Evolutionary conservation across 225 moss, liverwort and hornwort species (phyloP).

Genomic region (Sphagnum contortum): DNA sequence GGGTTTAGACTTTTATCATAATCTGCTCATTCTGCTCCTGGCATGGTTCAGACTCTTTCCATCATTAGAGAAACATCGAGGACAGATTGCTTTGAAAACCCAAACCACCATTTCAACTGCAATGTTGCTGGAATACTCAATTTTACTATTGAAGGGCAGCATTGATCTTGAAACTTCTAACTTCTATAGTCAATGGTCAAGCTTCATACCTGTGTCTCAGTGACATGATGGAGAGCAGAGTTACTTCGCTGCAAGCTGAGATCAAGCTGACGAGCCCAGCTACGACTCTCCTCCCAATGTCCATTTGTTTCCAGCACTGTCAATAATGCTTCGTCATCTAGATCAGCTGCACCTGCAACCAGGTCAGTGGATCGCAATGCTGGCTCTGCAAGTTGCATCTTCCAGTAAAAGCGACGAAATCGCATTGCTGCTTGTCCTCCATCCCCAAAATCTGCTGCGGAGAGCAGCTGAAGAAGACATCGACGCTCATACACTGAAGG

Average conservation of each 20-base stretch:
- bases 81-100: too few relatives aligned
- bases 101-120: too few relatives aligned
- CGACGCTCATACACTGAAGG: conserved; percentile 89
- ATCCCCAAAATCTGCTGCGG: conserved; percentile 94
- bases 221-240: conserved; percentile 87
- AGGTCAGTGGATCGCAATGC: conserved; percentile 54
- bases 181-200: too few relatives aligned
- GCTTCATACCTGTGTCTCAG: conserved; percentile 62
- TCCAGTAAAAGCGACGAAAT: conserved; percentile 85
- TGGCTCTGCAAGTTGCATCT: conserved; percentile 93
- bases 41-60: too few relatives aligned
- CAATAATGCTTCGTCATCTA: conserved; percentile 83
- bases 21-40: too few relatives aligned
- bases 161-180: too few relatives aligned
- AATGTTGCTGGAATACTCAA: too few relatives aligned
- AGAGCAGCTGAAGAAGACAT: conserved; percentile 80
- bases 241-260: conserved; percentile 43
- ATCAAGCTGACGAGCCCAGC: conserved; percentile 95
- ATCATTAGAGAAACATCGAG: too few relatives aligned
- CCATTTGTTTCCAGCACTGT: conserved; percentile 68
- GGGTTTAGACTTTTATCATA: too few relatives aligned
- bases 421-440: conserved; percentile 85
- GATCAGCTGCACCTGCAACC: conserved; percentile 49
- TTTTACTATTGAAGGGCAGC: too few relatives aligned
- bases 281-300: conserved; percentile 96